These are phyloP conservation scores for Rhinocladiella similis DNA, from an alignment of 2,329 filamentous ascomycete genomes.

Conservation along the genomic window DNA sequence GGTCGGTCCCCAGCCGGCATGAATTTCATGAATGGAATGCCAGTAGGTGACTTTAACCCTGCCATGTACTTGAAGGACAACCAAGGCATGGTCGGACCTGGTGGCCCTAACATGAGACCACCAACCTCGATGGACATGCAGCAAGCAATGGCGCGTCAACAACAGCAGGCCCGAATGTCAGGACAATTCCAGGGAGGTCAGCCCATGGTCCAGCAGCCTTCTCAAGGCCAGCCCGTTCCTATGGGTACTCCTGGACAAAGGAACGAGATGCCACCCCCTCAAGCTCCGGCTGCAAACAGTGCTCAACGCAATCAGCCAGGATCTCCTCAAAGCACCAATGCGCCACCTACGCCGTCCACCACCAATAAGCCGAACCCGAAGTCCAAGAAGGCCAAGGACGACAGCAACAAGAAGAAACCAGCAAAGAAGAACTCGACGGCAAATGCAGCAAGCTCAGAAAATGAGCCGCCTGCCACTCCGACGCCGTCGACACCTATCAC, in stretches of 20 bases:
- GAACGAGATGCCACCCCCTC: conserved; percentile 53
- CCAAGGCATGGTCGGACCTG: conserved; percentile 43
- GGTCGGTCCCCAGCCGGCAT: conserved; percentile 63
- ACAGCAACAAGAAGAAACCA: conserved; percentile 46
- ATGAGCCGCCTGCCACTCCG: conserved; percentile 48
- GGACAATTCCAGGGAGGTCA: conserved; percentile 38
- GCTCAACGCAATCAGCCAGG: conserved; percentile 43
- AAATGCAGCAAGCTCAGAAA: conserved; percentile 46
- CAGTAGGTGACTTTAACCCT: conserved; percentile 38
- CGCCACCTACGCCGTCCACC: conserved; percentile 63
- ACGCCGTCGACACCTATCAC: conserved; percentile 52
- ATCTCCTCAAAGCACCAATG: conserved; percentile 47
- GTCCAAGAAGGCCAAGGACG: conserved; percentile 58
- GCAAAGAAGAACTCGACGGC: conserved; percentile 44
- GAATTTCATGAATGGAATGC: conserved; percentile 54
- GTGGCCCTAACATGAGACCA: conserved; percentile 59
- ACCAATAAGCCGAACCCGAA: conserved; percentile 61
- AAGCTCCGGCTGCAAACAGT: conserved; percentile 44
- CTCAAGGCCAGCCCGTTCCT: conserved; percentile 42
- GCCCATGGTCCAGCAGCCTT: conserved; percentile 51
- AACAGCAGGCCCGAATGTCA: conserved; percentile 41
- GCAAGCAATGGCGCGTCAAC: conserved; percentile 34
- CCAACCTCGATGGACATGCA: conserved; percentile 55
- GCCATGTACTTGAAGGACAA: conserved; percentile 48
- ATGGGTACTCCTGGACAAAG: conserved; percentile 60